Evolutionary conservation across 768 basidiomycete genomes (phyloP).

Genomic region (Boletus sp.): DNA sequence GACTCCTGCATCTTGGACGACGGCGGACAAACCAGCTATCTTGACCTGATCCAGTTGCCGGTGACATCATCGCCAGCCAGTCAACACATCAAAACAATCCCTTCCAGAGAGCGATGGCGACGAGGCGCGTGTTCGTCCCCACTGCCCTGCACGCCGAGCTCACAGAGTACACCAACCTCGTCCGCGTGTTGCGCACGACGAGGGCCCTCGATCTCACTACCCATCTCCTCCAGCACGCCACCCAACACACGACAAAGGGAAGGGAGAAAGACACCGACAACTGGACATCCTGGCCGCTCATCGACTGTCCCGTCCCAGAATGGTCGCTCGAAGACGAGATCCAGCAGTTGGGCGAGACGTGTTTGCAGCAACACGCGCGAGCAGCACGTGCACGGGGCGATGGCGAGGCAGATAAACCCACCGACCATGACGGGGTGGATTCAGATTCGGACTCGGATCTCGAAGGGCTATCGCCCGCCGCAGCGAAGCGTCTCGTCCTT

Average conservation of each 20-base stretch:
- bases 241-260: not conserved
- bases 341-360: slow-evolving; percentile 40
- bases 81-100: slow-evolving; percentile 12
- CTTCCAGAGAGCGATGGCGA: not conserved
- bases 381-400: slow-evolving; percentile 11
- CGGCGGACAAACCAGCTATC: no score
- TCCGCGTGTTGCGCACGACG: slow-evolving; percentile 60
- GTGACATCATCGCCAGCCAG: slow-evolving; percentile 14
- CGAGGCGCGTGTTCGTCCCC: slow-evolving; percentile 43
- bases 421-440: slow-evolving; percentile 22
- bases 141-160: slow-evolving; percentile 59
- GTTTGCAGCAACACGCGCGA: slow-evolving; percentile 20
- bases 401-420: not conserved
- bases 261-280: slow-evolving; percentile 34
- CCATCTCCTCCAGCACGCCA: slow-evolving; percentile 40
- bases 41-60: no score
- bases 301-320: slow-evolving; percentile 65
- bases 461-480: slow-evolving; percentile 27
- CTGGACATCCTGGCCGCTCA: slow-evolving; percentile 80
- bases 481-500: slow-evolving; percentile 38
- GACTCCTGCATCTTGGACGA: slow-evolving; percentile 46
- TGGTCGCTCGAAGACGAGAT: slow-evolving; percentile 74
- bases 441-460: slow-evolving; percentile 30
- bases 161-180: slow-evolving; percentile 61
- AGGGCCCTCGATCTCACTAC: slow-evolving; percentile 55